Evolutionary conservation across 1,139 yeast species (phyloP), one percentile per base, ranked within the genome.

Genomic region (Diutina neorugosa): DNA sequence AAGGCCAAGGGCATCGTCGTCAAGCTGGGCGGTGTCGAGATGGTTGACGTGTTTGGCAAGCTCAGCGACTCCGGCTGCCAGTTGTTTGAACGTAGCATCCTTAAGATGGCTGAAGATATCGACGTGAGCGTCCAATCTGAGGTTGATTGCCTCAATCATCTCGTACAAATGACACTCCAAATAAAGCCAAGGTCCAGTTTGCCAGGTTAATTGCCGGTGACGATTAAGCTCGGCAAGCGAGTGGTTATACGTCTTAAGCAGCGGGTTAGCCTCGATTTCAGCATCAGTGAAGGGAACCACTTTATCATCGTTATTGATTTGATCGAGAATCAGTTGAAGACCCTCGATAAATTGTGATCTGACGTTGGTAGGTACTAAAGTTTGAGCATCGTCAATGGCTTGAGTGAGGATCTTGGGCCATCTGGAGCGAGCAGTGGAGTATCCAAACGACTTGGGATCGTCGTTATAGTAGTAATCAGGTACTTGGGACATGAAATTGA

Each of bases 151-250:
- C 31, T 46, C 40, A n/a, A 46, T 46, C 55, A 74, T 67, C 56
- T 95, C 81, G 69, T 93, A 93, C 57, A 93, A 65, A 64, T 84
- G 84, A 65, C 96, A 86, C 67, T 94, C 99, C 52, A 87, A 74
- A 62, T 76, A 85, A 54, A 93, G 71, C 99, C 99, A 93, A 19
- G 96, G 96, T 0, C 93, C 96, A n/a, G 84, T 76, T 56, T 74
- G 71, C 98, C 97, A 93, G 19, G 85, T 78, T n/a, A 69, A 68
- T 27, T 60, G 58, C 53, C 61, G 63, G 16, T 55, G 61, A 54
- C 63, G 53, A 54, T 66, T 65, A 44, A 65, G 60, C 25, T 63
- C 61, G 4, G 59, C 64, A 52, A 80, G 63, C 11, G 73, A 70
- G 2, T 71, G 73, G 63, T 86, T 82, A 64, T 76, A 84, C 56